Conservation (phyloP, 192 early-diverging fungal species). For the Podila minutissima region DNA sequence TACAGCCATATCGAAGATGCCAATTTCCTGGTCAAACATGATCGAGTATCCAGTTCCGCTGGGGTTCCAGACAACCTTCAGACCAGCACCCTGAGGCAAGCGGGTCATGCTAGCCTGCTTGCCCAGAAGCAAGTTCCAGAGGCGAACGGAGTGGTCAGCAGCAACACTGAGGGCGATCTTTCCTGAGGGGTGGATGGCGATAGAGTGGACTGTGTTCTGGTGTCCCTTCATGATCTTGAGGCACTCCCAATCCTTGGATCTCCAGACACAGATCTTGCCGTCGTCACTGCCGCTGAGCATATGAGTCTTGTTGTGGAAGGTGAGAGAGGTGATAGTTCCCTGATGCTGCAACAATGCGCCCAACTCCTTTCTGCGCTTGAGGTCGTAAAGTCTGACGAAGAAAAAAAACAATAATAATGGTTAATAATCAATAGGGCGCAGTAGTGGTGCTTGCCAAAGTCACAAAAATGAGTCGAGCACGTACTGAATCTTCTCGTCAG, state of each 20-base stretch:
- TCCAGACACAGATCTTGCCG: conserved; percentile 86
- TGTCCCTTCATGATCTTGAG: conserved; percentile 89
- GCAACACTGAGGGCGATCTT: conserved; percentile 91
- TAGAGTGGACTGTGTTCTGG: conserved; percentile 76
- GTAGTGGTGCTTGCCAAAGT: conserved; percentile 7
- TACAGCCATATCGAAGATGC: conserved; percentile 68
- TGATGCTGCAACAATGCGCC: conserved; percentile 93
- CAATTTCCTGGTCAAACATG: conserved; percentile 62
- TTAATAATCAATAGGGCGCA: background rate
- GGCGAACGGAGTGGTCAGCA: conserved; percentile 70
- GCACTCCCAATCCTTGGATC: conserved; percentile 97
- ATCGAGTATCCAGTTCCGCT: conserved; percentile 66
- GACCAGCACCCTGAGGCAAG: conserved; percentile 54
- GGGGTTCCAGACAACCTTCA: conserved; percentile 65
- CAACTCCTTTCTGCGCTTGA: conserved; percentile 87
- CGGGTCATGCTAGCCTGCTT: conserved; percentile 64
- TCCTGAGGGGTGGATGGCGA: conserved; percentile 95
- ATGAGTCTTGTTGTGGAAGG: conserved; percentile 84
- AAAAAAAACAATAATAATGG: background rate
- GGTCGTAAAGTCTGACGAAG: conserved; percentile 77
- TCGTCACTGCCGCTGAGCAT: conserved; percentile 93
- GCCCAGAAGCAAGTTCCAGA: conserved; percentile 85
- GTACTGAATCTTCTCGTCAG: conserved; percentile 92
- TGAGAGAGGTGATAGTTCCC: conserved; percentile 89
- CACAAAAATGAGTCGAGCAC: background rate